Conservation (phyloP, 106 monocot species). For the Vanilla planifolia region DNA sequence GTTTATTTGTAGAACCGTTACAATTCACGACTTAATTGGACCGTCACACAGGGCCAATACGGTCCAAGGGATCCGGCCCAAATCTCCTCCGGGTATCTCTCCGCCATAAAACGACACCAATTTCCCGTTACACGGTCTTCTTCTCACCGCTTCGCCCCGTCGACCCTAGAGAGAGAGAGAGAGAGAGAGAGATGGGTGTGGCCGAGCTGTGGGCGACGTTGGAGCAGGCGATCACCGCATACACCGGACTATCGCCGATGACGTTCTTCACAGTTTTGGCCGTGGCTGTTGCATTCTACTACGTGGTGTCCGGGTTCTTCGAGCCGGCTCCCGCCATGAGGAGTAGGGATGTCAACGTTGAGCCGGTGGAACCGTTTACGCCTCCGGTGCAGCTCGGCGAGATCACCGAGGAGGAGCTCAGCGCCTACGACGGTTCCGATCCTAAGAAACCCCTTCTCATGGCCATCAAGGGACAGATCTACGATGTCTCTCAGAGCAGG, state of each 20-base stretch:
- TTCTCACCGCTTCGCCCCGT: neutral
- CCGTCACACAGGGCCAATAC: no score
- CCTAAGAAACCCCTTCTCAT: constrained; percentile 62
- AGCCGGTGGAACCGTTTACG: constrained; percentile 44
- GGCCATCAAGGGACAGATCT: constrained; percentile 80
- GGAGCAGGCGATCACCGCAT: constrained; percentile 46
- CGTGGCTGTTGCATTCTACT: constrained; percentile 40
- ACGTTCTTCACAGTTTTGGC: constrained; percentile 56
- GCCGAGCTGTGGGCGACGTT: constrained; percentile 45
- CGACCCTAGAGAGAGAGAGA: neutral
- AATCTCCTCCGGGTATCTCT: neutral
- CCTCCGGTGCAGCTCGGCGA: constrained; percentile 76
- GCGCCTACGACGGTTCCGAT: constrained; percentile 55
- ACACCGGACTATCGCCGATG: constrained; percentile 53
- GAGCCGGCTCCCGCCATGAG: constrained; percentile 18
- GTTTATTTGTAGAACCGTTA: no score
- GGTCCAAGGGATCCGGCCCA: no score
- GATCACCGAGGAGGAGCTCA: constrained; percentile 63
- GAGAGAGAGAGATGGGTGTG: constrained; percentile 16
- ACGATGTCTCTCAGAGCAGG: constrained; percentile 81
- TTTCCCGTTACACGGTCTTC: no score
- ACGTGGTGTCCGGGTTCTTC: constrained; percentile 34
- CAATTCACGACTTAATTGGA: no score
- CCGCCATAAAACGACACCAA: neutral
- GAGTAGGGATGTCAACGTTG: constrained; percentile 17